These are phyloP conservation scores for Cystofilobasidium macerans DNA, from an alignment of 768 basidiomycete species.

Conservation along the genomic window DNA sequence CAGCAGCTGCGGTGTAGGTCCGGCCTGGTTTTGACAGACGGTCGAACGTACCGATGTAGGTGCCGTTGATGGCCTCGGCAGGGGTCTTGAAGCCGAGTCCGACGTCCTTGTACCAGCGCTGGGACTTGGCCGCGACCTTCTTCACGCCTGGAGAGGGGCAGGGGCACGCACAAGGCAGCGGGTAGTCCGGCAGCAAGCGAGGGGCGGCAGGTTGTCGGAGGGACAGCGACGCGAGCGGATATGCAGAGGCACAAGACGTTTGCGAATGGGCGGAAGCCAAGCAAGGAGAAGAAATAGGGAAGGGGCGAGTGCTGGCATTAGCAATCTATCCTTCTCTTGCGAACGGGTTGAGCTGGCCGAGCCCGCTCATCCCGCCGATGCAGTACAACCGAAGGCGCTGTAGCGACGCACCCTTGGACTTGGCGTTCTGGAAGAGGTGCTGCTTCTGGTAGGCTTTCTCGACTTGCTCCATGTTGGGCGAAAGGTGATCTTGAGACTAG, in stretches of 20 bases:
- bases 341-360: not conserved
- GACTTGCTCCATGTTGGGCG: conserved; percentile 47
- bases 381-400: not conserved
- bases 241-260: too few species aligned
- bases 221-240: too few species aligned
- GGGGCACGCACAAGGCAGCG: too few species aligned
- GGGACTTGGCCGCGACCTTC: conserved; percentile 87
- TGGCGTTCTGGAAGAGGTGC: conserved; percentile 93
- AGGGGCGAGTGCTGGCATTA: not conserved
- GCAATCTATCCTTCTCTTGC: too few species aligned
- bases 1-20: too few species aligned
- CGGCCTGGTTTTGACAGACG: too few species aligned
- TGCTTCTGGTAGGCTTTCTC: conserved; percentile 99
- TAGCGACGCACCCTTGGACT: conserved; percentile 67
- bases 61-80: conserved; percentile 83
- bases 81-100: conserved; percentile 96
- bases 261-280: not conserved
- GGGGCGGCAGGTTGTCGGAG: too few species aligned
- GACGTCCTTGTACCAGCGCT: conserved; percentile 98
- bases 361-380: not conserved
- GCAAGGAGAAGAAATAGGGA: not conserved
- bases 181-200: not conserved
- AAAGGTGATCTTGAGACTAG: not conserved
- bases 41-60: conserved; percentile 65
- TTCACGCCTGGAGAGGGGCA: conserved; percentile 51